phyloP scores from a whole-genome alignment of 2,329 filamentous ascomycete genomes.

The Ophiostoma sp. region DNA sequence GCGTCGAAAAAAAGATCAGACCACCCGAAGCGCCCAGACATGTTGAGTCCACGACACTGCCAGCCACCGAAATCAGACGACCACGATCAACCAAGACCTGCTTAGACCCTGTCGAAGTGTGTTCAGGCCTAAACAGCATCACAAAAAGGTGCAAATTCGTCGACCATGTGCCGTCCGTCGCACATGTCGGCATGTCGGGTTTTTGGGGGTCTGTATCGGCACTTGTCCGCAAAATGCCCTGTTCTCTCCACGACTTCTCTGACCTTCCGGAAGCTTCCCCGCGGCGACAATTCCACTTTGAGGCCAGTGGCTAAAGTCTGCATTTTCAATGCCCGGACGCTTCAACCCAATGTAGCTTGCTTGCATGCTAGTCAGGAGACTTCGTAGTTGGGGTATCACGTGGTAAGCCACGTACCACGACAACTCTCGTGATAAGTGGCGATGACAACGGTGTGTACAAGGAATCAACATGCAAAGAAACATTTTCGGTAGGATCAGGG shows the following conservation, averaged over 20 bases:
- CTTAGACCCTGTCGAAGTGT: not conserved
- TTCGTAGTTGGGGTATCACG: not conserved
- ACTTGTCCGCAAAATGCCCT: not conserved
- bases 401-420: not conserved
- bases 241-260: not conserved
- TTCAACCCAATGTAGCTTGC: not conserved
- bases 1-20: not conserved
- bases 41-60: not conserved
- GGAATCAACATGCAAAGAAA: not conserved
- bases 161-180: not conserved
- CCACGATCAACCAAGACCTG: not conserved
- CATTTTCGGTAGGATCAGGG: not conserved
- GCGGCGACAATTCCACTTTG: not conserved
- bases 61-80: not conserved
- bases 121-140: not conserved
- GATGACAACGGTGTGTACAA: not conserved
- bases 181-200: not conserved
- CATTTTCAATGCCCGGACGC: not conserved
- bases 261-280: not conserved
- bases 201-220: not conserved
- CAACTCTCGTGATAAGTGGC: not conserved
- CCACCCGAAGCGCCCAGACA: not conserved
- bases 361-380: not conserved
- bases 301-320: not conserved
- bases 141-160: not conserved